Evolutionary conservation across 805 yeast genomes (phyloP).

Genomic region (Dipodascus albidus): DNA sequence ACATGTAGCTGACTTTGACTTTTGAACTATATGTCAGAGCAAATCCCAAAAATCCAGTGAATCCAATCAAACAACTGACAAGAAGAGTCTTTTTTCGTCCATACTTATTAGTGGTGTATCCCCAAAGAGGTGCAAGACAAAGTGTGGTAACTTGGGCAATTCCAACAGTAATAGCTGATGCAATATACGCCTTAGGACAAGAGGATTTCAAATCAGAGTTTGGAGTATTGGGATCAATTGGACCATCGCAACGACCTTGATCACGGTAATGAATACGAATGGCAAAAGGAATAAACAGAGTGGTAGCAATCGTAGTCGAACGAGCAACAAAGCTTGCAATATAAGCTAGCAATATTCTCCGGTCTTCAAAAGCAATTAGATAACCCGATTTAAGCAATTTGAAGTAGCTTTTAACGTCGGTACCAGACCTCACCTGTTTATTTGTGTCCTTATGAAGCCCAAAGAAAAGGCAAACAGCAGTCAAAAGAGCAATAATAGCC

Average conservation of each 20-base stretch:
- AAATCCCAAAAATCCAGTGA: slow-evolving; percentile 32
- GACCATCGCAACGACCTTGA: slow-evolving; percentile 36
- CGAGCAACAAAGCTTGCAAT: slow-evolving; percentile 53
- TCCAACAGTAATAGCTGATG: slow-evolving; percentile 60
- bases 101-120: slow-evolving; percentile 39
- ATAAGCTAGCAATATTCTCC: slow-evolving; percentile 43
- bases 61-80: slow-evolving; percentile 33
- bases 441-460: slow-evolving; percentile 36
- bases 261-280: slow-evolving; percentile 45
- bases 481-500: slow-evolving; percentile 31
- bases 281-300: slow-evolving; percentile 52
- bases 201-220: slow-evolving; percentile 24
- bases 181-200: slow-evolving; percentile 53
- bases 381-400: slow-evolving; percentile 38
- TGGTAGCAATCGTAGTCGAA: slow-evolving; percentile 44
- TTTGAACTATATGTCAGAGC: slow-evolving; percentile 26
- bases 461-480: slow-evolving; percentile 30
- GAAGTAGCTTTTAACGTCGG: slow-evolving; percentile 22
- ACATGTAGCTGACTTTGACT: slow-evolving; percentile 25
- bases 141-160: slow-evolving; percentile 48
- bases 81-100: slow-evolving; percentile 28
- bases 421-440: slow-evolving; percentile 9
- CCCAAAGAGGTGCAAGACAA: slow-evolving; percentile 54
- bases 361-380: slow-evolving; percentile 33
- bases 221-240: slow-evolving; percentile 7